Conservation (phyloP, 2,329 filamentous ascomycete species). For the Cephalotrichum gorgonifer region DNA sequence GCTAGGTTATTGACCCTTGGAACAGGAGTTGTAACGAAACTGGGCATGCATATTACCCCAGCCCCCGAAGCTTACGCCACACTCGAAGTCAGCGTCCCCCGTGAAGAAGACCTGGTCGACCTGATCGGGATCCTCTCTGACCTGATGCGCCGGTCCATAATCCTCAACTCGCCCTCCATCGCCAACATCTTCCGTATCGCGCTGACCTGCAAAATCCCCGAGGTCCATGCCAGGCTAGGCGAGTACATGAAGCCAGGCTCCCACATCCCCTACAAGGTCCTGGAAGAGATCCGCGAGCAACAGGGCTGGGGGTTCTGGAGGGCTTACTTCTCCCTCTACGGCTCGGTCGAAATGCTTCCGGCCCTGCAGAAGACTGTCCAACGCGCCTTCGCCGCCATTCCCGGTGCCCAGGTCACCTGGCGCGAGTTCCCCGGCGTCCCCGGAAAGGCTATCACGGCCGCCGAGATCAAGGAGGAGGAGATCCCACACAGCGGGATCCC, state of each 20-base stretch:
- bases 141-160: slow-evolving; percentile 11
- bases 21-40: neutral
- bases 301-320: neutral
- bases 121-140: slow-evolving; percentile 16
- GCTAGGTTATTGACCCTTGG: neutral
- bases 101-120: slow-evolving; percentile 13
- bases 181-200: slow-evolving; percentile 16
- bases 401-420: neutral
- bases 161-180: slow-evolving; percentile 29
- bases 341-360: neutral
- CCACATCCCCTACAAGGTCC: neutral
- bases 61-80: neutral
- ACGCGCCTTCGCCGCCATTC: slow-evolving; percentile 1
- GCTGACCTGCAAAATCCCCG: slow-evolving; percentile 1
- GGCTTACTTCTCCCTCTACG: slow-evolving; percentile 1
- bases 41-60: slow-evolving; percentile 2
- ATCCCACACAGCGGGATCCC: slow-evolving; percentile 7
- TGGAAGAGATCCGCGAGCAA: neutral
- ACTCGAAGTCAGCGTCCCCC: neutral
- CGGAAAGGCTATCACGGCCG: neutral
- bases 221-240: neutral
- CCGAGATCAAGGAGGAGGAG: slow-evolving; percentile 2
- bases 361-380: neutral
- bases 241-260: slow-evolving; percentile 3
- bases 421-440: neutral